Percentiles rank a stretch among this genome's conserved stretches.
These are phyloP conservation scores for Elsinoe ampelina DNA, from an alignment of 2,329 filamentous ascomycete genomes.

Conservation along the genomic window DNA sequence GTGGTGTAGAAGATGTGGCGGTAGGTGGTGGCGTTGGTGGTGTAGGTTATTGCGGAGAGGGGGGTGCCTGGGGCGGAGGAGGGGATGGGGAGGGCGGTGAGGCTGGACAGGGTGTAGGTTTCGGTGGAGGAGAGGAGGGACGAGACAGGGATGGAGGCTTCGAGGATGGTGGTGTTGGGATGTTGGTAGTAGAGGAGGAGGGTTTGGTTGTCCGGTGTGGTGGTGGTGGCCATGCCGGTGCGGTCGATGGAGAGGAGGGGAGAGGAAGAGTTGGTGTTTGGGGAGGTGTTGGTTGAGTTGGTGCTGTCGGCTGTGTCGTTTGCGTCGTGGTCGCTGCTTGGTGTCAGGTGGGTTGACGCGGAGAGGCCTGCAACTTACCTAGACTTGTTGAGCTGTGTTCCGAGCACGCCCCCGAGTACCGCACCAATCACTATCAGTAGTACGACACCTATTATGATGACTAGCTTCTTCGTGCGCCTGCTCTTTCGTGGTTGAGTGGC, in stretches of 20 bases:
- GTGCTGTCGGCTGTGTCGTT: background rate
- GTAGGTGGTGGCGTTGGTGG: slow-evolving; percentile 4
- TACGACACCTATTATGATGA: background rate
- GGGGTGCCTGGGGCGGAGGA: background rate
- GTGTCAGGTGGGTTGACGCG: background rate
- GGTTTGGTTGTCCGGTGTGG: background rate
- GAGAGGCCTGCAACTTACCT: background rate
- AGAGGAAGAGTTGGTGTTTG: background rate
- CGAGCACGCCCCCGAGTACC: slow-evolving; percentile 6
- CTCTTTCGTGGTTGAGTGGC: background rate
- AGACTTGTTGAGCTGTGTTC: slow-evolving; percentile 12
- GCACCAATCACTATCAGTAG: slow-evolving; percentile 2
- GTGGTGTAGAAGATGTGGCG: slow-evolving; percentile 10
- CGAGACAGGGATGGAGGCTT: background rate
- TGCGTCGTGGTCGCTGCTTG: background rate
- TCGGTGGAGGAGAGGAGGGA: background rate
- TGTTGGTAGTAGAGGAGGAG: slow-evolving; percentile 10
- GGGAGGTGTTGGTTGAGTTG: background rate
- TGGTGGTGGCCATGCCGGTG: slow-evolving; percentile 8
- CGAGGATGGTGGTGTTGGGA: slow-evolving; percentile 4
- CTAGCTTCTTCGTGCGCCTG: background rate
- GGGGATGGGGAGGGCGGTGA: slow-evolving; percentile 3
- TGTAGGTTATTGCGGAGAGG: slow-evolving; percentile 6
- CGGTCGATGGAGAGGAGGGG: background rate
- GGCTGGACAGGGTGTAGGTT: background rate